Base-by-base conservation (phyloP, 2,329 filamentous ascomycete species). In the Byssoonygena ceratinophila region DNA sequence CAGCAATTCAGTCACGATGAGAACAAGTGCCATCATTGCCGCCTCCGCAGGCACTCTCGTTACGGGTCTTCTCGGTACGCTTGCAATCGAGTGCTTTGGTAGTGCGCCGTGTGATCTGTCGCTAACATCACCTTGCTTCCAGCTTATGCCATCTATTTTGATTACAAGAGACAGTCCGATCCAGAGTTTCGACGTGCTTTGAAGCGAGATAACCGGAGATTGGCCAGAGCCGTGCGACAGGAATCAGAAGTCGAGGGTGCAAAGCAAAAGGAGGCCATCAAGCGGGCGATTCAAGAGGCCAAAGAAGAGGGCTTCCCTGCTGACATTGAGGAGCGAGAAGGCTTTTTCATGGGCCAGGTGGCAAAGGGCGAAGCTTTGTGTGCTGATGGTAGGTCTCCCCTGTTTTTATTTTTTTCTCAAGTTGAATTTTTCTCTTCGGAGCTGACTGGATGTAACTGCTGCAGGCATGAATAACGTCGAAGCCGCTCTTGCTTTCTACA, bases 271-370 rank as follows among this genome's bases (percentile, higher is more conserved):
- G 78, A 86, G 68, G 74, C 77, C 62, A 86, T 98, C 73, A 84
- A 84, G 71, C 71, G 72, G 53, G 82, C 80, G 49, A 85, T 97
- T 46, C 82, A 88, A 62, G 79, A 85, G 62, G 88, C 90, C 61
- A 87, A 89, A 74, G 85, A 86, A 54, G 89, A 94, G 70, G 92
- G 91, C 53, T 96, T 94, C 78, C 92, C 92, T 46, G 77, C 79
- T 40, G 87, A 89, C 63, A 82, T 91, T 32, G 91, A 97, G 69
- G 89, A 95, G 75, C 89, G 87, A 68, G 92, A 98, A 76, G 80
- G 82, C 56, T 98, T 87, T 76, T 98, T 98, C 74, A 94, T 97
- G 81, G 83, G 88, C 68, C 88, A 95, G 73, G 89, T 98, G 59
- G 87, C 89, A 62, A 77, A 82, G 66, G 92, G 92, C 66, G 92